Conservation (phyloP, 1,284 basidiomycete genomes). For the Irpex rosettiformis region DNA sequence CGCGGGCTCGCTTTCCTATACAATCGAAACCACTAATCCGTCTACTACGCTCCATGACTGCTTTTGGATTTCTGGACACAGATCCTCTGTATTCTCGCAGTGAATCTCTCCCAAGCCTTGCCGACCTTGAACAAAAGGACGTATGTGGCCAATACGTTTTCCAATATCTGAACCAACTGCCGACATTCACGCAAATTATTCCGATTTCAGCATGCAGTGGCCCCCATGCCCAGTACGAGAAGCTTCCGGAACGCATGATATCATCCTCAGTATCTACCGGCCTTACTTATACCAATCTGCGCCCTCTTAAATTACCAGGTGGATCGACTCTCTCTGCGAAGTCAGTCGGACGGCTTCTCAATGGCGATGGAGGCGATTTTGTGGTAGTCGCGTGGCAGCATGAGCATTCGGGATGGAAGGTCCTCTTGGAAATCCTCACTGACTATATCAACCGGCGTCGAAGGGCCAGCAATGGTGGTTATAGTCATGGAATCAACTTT, state of each 20-base stretch:
- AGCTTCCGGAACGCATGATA: slow-evolving; percentile 57
- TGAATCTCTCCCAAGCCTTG: slow-evolving; percentile 24
- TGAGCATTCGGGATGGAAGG: slow-evolving; percentile 78
- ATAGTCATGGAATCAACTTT: slow-evolving; percentile 51
- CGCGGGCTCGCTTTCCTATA: slow-evolving; percentile 78
- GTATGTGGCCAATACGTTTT: slow-evolving; percentile 67
- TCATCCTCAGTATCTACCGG: slow-evolving; percentile 47
- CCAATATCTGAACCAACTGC: slow-evolving; percentile 68
- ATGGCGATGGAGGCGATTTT: slow-evolving; percentile 65
- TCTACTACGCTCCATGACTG: slow-evolving; percentile 76
- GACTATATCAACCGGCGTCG: slow-evolving; percentile 64
- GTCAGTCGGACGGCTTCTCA: slow-evolving; percentile 70
- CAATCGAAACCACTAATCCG: slow-evolving; percentile 68
- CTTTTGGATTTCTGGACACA: slow-evolving; percentile 64
- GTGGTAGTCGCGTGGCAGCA: slow-evolving; percentile 81
- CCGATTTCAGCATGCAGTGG: slow-evolving; percentile 57
- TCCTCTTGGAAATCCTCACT: slow-evolving; percentile 74
- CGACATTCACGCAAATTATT: slow-evolving; percentile 67
- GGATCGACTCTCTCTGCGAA: slow-evolving; percentile 65
- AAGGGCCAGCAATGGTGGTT: slow-evolving; percentile 30
- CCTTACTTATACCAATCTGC: slow-evolving; percentile 61
- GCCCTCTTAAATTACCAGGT: slow-evolving; percentile 72
- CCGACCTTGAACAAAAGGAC: slow-evolving; percentile 37
- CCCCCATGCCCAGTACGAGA: slow-evolving; percentile 66
- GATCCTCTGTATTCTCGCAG: slow-evolving; percentile 57